Base-by-base conservation (phyloP, 495 filamentous ascomycete genomes). In the Bathelium albidoporum region DNA sequence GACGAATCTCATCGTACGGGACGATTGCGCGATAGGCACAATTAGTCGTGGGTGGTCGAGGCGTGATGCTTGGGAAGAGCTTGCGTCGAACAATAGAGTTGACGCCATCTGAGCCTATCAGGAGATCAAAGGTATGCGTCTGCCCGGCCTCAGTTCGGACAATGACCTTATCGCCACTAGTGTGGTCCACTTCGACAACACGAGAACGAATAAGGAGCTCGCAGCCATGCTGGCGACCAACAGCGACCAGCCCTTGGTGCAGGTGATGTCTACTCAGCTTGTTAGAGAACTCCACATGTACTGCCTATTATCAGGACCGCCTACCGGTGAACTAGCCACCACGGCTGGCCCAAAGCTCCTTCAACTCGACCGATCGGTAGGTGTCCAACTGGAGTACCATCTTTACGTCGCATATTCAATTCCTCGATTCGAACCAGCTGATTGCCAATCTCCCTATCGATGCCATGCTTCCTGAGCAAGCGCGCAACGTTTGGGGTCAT, bases 41-140 rank as follows among this genome's bases (percentile, higher is more conserved):
- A 58, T 79, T 79, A 22, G 63, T 71, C 0, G 73, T 77, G 58
- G 73, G 74, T 26, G 76, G 72, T n/a, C 64, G 64, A 16, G 76
- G 76, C 14, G 64, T 55, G 22, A 75, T 73, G 20, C 71, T 44
- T n/a, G 76, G 76, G 36, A 75, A 72, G 28, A 79, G 64, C 0
- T 68, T 71, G 12, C 63, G 61, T 18, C 77, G 70, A 2, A 76
- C 69, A 28, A 76, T 60, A 39, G 74, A 76, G 52, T 74, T 74
- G 39, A 79, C 44, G 34, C 76, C 77, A 59, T 79, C 76, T 7
- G 75, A 69, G 43, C 77, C 77, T 55, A 79, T 69, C 32, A 77
- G 66, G 22, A 79, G 70, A 43, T 78, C 71, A 60, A 78, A 78
- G 10, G 31, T 70, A 58, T 74, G 70, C 20, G 53, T 55, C 20